Base-by-base conservation (phyloP, 495 filamentous ascomycete genomes). In the Neurospora cerealis region DNA sequence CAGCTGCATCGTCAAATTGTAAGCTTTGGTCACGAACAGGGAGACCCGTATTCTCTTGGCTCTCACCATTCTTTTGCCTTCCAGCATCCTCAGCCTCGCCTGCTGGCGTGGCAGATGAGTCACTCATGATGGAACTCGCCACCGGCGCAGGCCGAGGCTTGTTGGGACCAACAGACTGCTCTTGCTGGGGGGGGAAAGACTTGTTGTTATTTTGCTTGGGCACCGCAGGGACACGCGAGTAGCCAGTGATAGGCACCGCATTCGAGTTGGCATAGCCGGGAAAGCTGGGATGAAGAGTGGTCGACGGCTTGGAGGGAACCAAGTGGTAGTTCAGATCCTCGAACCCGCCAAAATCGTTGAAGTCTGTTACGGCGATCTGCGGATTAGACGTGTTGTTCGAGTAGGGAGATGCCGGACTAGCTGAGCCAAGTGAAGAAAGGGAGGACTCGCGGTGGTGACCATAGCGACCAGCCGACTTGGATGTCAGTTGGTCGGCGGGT, bases 391-490 rank as follows among this genome's bases (percentile, higher is more conserved):
- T 85, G 77, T 82, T 86, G 70, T 82, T 79, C 69, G 83, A 85
- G 78, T 83, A 89, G 34, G 88, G 88, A 42, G 88, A 89, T 0
- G 83, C 79, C 21, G 88, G 87, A 10, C 86, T 84, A 69, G 86
- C 81, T 1, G 87, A 89, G n/a, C 85, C 87, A 70, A 88, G 72
- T 3, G 88, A 88, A 0, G 87, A 89, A 46, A 85, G 81, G 34
- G 87, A 88, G 11, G 85, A 85, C 75, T 88, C 86, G 73, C 87
- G 85, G 73, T 87, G 84, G 75, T 89, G 86, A n/a, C 80, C 77
- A 48, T 84, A 76, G 7, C 79, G 79, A 66, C 82, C 78, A 36
- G 77, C 54, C 10, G 81, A 80, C 78, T 83, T 81, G 19, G 83
- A 82, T 37, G 83, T 85, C 69, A 83, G 79, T 71, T 83, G 84